Base-by-base conservation (phyloP, 495 filamentous ascomycete genomes). In the Aspergillus mulundensis region DNA sequence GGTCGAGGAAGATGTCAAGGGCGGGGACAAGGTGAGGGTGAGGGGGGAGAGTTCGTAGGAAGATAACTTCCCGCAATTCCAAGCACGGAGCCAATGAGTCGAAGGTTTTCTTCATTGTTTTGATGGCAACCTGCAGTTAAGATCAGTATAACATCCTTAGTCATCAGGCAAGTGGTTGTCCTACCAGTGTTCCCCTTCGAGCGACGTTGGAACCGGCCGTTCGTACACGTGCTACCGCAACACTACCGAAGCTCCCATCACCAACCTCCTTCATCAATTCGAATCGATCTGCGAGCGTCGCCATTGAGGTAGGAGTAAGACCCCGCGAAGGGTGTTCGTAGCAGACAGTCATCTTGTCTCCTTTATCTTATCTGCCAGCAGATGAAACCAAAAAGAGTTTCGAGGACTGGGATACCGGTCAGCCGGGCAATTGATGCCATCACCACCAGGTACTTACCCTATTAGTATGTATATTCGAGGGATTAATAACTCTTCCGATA, bases 71-170 rank as follows among this genome's bases (percentile, higher is more conserved):
- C 55, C 94, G 84, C 43, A 99, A 78, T 66, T 99, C 94, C 57
- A 95, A 69, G 68, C 95, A 97, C 39, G 89, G 89, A 20, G 79
- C 73, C 65, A 97, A 89, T 4, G 89, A 93, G 36, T 97, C 92
- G 61, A 97, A 99, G 0, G 88, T 90, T 81, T 99, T 99, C 81
- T 99, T 99, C 95, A 99, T 97, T 16, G 94, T 97, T 77, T 99
- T 99, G 68, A 99, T 96, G 2, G 94, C 94, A 62, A 98, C 91
- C 94, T 98, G 56, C 18, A 28, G 56, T 75, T 69, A 62, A 19
- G 55, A 53, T 53, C 49, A 50, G 40, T 38, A 50, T 50, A 24
- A 23, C 12, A 11, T 7, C 12, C 20, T 50, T 50, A 24, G 32
- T 16, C 47, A 62, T 42, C 30, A 50, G 48, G 8, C 24, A 38